Percentiles rank a stretch among this genome's conserved stretches.
Evolutionary conservation across 345 rosid species (phyloP).

Genomic region (Eucalyptus leucophloia): DNA sequence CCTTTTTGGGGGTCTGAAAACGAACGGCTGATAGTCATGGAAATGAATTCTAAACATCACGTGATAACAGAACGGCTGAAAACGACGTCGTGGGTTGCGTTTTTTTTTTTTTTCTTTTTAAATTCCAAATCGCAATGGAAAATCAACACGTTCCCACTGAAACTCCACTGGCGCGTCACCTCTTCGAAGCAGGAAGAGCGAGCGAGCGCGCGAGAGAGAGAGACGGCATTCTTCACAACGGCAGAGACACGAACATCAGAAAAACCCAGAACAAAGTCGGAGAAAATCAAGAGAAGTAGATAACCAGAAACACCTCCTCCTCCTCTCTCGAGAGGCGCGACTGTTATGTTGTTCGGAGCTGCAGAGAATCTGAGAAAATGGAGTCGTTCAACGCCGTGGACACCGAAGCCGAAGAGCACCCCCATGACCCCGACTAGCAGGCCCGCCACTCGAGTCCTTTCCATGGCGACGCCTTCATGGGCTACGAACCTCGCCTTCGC

Average conservation of each 20-base stretch:
- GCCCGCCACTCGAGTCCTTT: background rate
- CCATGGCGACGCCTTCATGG: background rate
- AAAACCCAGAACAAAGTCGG: background rate
- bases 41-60: no score
- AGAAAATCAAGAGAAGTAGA: no score
- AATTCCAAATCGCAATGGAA: background rate
- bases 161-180: background rate
- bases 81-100: no score
- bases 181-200: background rate
- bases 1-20: no score
- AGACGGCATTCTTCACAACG: background rate
- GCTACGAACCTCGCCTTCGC: background rate
- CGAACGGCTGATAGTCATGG: no score
- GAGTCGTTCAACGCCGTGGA: background rate
- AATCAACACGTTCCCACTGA: background rate
- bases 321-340: background rate
- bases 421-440: background rate
- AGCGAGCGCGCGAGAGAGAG: background rate
- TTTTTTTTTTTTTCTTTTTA: rapidly evolving
- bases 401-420: background rate
- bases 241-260: background rate
- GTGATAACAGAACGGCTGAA: no score
- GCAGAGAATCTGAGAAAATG: background rate
- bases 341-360: rapidly evolving
- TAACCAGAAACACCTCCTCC: background rate